Percentiles rank a stretch among this genome's conserved stretches.
These are phyloP conservation scores for Erodium maritimum DNA, from an alignment of 345 rosid genomes.

Conservation along the genomic window DNA sequence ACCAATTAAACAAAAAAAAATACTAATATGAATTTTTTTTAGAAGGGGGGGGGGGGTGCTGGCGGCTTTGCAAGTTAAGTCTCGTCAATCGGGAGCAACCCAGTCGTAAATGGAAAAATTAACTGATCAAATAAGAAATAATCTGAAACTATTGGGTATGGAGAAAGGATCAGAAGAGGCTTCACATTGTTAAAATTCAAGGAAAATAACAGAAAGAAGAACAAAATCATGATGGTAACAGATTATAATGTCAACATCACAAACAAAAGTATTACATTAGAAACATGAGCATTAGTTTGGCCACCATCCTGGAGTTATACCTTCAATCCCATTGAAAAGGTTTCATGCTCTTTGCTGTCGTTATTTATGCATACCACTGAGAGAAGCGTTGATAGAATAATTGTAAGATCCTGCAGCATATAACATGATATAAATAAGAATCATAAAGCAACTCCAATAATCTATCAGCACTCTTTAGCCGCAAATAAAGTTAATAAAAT, in stretches of 20 bases:
- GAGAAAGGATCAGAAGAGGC: neutral
- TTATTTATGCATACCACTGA: conserved; percentile 55
- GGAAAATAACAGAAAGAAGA: conserved; percentile 2
- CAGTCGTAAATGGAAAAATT: neutral
- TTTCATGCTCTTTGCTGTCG: conserved; percentile 51
- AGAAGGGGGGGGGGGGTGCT: too few species aligned
- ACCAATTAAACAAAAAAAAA: too few species aligned
- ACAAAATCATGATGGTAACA: neutral
- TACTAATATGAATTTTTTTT: too few species aligned
- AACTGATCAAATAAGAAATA: neutral
- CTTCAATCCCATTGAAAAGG: conserved; percentile 72
- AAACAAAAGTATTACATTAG: neutral
- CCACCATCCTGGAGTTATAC: conserved; percentile 18
- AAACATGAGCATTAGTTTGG: neutral
- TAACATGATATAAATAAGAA: neutral
- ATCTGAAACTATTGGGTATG: neutral
- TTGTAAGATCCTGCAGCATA: conserved; percentile 57
- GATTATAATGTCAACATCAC: neutral
- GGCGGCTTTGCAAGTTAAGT: neutral
- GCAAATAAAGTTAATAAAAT: neutral
- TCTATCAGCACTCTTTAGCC: neutral
- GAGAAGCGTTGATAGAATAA: conserved; percentile 80
- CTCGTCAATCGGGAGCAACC: neutral
- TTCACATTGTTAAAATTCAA: neutral
- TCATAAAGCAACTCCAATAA: neutral